Evolutionary conservation across 148 eudicot genomes (phyloP).

Genomic region (Cornus controversa): DNA sequence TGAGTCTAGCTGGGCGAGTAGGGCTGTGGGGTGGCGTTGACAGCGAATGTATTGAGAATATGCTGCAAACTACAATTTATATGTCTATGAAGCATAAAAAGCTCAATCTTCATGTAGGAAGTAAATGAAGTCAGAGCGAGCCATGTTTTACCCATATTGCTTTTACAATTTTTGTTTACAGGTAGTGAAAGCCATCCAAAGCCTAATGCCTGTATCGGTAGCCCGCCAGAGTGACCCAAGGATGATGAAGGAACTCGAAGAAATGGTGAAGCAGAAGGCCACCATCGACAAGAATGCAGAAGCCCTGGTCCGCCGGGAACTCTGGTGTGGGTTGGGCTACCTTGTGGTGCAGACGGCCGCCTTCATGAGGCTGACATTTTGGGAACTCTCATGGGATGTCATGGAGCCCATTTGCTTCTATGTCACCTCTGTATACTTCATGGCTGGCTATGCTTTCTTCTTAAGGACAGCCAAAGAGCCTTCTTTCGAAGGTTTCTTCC

Average conservation of each 20-base stretch:
- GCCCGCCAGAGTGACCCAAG: slow-evolving; percentile 40
- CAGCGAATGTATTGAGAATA: not conserved
- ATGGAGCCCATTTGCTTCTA: slow-evolving; percentile 98
- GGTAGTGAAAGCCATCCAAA: slow-evolving; percentile 70
- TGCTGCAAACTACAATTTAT: too few relatives aligned
- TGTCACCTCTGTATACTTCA: slow-evolving; percentile 76
- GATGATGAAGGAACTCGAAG: slow-evolving; percentile 52
- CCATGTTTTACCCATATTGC: slow-evolving; percentile 52
- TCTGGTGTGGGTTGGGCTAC: slow-evolving; percentile 81
- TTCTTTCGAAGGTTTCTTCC: slow-evolving; percentile 78
- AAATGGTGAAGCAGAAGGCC: slow-evolving; percentile 59
- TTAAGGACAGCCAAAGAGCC: slow-evolving; percentile 83
- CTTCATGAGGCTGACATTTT: slow-evolving; percentile 91
- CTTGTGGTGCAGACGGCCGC: slow-evolving; percentile 71
- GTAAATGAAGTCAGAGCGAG: too few relatives aligned
- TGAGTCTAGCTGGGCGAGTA: not conserved
- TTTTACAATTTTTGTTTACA: slow-evolving; percentile 38
- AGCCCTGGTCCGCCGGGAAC: slow-evolving; percentile 60
- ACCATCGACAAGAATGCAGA: slow-evolving; percentile 70
- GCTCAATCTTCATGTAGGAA: slow-evolving; percentile 7
- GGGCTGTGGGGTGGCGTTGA: not conserved
- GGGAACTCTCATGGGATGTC: slow-evolving; percentile 98
- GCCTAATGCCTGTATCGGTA: slow-evolving; percentile 38
- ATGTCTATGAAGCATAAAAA: too few relatives aligned
- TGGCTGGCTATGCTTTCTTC: slow-evolving; percentile 83